A percentile compares a stretch with the other conserved stretches of the same genome.
Conservation (phyloP, 2,329 filamentous ascomycete genomes). For the Hypoxylon sp. region DNA sequence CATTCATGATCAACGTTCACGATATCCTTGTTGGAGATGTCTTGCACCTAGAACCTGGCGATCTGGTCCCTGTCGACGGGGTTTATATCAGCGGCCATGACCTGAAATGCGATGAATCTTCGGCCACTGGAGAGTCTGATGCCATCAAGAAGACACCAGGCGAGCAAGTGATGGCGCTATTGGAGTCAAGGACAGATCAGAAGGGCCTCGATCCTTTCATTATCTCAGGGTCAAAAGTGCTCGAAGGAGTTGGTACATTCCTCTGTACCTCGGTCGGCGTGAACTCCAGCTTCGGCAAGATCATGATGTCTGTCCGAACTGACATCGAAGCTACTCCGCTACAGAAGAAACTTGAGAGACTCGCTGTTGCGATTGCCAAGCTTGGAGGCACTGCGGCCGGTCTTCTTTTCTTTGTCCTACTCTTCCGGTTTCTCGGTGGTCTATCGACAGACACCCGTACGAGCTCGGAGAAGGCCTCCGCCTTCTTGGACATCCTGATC, state of each 20-base stretch:
- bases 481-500: constrained; percentile 74
- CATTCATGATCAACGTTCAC: constrained; percentile 71
- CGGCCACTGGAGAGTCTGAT: constrained; percentile 78
- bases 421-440: constrained; percentile 81
- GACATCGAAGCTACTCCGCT: constrained; percentile 68
- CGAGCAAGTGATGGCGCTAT: constrained; percentile 70
- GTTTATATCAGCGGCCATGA: constrained; percentile 75
- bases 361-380: constrained; percentile 67
- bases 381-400: constrained; percentile 76
- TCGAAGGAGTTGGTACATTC: constrained; percentile 68
- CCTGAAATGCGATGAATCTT: constrained; percentile 78
- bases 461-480: constrained; percentile 72
- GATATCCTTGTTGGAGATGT: constrained; percentile 77
- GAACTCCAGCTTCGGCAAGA: constrained; percentile 69
- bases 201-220: constrained; percentile 74
- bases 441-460: constrained; percentile 66
- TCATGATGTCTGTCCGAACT: constrained; percentile 69
- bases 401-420: constrained; percentile 82
- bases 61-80: constrained; percentile 77
- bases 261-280: constrained; percentile 69
- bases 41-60: constrained; percentile 76
- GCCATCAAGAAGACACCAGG: constrained; percentile 75
- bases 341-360: constrained; percentile 66
- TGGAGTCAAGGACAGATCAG: constrained; percentile 66
- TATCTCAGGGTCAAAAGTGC: constrained; percentile 70